Evolutionary conservation across 805 yeast species (phyloP), one percentile per base, ranked within the genome.

Genomic region (Ogataea nakhonphanomensis): DNA sequence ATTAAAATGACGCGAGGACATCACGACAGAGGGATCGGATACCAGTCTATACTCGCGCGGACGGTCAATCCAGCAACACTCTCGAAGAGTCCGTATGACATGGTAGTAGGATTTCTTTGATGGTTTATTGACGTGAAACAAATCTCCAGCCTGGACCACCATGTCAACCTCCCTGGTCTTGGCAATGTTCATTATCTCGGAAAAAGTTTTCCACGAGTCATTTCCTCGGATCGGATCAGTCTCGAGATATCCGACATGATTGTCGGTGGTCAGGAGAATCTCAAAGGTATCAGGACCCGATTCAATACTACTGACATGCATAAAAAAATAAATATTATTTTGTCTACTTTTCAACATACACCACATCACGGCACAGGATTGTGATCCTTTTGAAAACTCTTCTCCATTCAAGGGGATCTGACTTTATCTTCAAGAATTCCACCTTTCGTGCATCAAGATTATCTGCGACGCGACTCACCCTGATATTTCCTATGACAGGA

Each of bases 171-270:
- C 88, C 25, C 71, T 63, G 2, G 71, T 73, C 45, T 69, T 68
- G 7, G 96, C 97, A 2, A 89, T 58, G 46, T 63, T 61, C 74
- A 88, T 75, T 44, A 88, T 78, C 61, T 93, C 99, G 39, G 84
- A 78, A 54, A 93, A 91, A 0, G 96, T 85, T 42, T 64, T 72
- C 85, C 95, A 85, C 0, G 95, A 77, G 55, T 93, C 99, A 52
- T 84, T 84, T 1, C 96, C 95, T 12, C 95, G 72, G 4, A 91
- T 79, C 1, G 95, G 90, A 59, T 93, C 98, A 27, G 75, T 76
- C 58, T 93, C 99, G 44, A 79, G 79, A 59, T 81, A 90, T 1
- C 99, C 99, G 13, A 93, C 95, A 68, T 93, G 99, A 58, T 93
- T 93, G 57, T 93, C 99, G 1, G 98, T 89, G 2, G 99, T 88